Evolutionary conservation across 2,329 filamentous ascomycete genomes (phyloP), one percentile per base, ranked within the genome.

Genomic region (Exophiala sp.): DNA sequence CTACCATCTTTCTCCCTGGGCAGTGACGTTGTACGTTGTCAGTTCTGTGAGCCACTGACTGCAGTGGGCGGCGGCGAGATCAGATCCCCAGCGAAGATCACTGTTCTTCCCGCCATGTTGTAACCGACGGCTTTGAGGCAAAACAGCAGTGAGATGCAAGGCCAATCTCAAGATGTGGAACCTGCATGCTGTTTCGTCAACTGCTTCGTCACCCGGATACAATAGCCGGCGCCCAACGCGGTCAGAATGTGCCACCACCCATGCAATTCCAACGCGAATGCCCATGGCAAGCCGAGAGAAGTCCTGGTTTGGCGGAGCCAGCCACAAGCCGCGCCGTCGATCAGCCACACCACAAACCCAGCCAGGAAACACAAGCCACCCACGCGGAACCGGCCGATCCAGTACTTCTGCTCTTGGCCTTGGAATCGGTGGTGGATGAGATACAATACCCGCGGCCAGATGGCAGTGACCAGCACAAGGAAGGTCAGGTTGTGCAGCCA

Each of bases 221-320:
- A 56, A 48, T 59, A 53, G 10, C 52, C 57, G 27, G 58, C 58
- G 27, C 57, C 58, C 3, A 57, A 16, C 6, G 58, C 57, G 2
- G 58, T 60, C 19, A 60, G 23, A 27, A 60, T 48, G 44, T 60
- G 58, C 58, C 58, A 65, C 62, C 64, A 66, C 7, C 63, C 64
- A 46, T 65, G 63, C 30, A 66, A 56, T 39, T 66, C 63, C 13
- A 65, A 51, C 18, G 58, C 9, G 42, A 60, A 65, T 1, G 56
- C 63, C 50, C 55, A 59, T 2, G 61, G 60, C 7, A 63, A 46
- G 18, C 62, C 61, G 3, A 65, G 41, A n/a, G 22, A 19, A 8
- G 29, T 46, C 37, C 63, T 46, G n/a, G 50, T 21, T 2, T 51
- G 38, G 8, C 43, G 58, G 2, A 65, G 29, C 19, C 38, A 54